A percentile compares a stretch with the other conserved stretches of the same genome.
Evolutionary conservation across 371 early-diverging fungal species (phyloP).

Genomic region (Mucor ambiguus): DNA sequence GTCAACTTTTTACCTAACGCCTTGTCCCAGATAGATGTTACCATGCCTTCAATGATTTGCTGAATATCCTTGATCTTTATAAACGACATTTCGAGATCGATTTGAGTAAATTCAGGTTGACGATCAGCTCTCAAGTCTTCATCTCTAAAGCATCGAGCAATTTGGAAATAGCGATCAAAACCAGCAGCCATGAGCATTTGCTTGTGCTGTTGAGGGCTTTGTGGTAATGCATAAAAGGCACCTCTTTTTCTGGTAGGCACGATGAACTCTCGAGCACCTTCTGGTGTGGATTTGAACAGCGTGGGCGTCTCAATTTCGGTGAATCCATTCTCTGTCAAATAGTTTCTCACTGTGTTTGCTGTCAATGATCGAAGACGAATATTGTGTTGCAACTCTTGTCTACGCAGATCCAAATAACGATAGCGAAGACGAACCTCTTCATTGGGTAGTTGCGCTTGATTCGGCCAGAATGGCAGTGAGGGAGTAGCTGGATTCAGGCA

Average conservation of each 20-base stretch:
- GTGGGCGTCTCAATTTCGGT: conserved; percentile 92
- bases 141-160: conserved; percentile 93
- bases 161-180: conserved; percentile 90
- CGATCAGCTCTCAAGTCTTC: conserved; percentile 89
- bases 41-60: conserved; percentile 74
- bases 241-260: conserved; percentile 85
- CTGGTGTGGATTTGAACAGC: conserved; percentile 93
- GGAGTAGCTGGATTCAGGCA: conserved; percentile 76
- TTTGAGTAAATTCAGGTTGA: conserved; percentile 94
- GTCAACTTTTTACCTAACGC: conserved; percentile 56
- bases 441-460: conserved; percentile 65
- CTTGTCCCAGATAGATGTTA: conserved; percentile 69
- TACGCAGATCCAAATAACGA: conserved; percentile 85
- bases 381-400: conserved; percentile 74
- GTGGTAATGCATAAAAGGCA: conserved; percentile 87
- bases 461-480: conserved; percentile 73
- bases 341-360: conserved; percentile 67
- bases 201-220: conserved; percentile 94
- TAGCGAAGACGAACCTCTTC: conserved; percentile 82
- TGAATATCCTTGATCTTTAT: conserved; percentile 71
- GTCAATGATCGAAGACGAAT: conserved; percentile 70
- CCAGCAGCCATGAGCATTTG: conserved; percentile 93
- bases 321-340: conserved; percentile 68
- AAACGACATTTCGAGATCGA: conserved; percentile 93
- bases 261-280: conserved; percentile 92